phyloP scores from a whole-genome alignment of 2,329 filamentous ascomycete genomes.

The Talaromyces verruculosus region DNA sequence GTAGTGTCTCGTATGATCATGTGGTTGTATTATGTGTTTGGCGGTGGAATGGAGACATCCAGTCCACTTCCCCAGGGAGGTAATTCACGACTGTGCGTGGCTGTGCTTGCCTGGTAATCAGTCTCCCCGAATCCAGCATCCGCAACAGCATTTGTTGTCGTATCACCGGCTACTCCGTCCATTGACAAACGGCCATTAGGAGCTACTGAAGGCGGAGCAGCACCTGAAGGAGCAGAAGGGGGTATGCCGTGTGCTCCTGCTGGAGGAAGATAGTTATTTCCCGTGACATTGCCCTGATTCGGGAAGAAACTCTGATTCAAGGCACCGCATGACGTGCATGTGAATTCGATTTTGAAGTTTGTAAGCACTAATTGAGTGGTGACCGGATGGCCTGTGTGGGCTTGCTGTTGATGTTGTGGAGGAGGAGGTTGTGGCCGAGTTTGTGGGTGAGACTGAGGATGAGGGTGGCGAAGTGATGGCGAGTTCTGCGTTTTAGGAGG shows the following conservation, averaged over 20 bases:
- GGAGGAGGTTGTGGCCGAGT: conserved; percentile 25
- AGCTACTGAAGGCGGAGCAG: conserved; percentile 8
- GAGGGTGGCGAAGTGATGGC: conserved; percentile 2
- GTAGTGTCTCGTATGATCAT: neutral
- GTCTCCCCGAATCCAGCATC: conserved; percentile 16
- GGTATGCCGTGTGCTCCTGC: conserved; percentile 14
- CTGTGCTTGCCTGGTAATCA: conserved; percentile 11
- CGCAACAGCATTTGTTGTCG: conserved; percentile 9
- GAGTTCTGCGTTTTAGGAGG: conserved; percentile 15
- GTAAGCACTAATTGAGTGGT: conserved; percentile 35
- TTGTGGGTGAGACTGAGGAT: conserved; percentile 23
- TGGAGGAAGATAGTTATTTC: conserved; percentile 27
- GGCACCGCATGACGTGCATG: conserved; percentile 40
- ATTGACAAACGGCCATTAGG: conserved; percentile 12
- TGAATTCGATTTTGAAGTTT: conserved; percentile 44
- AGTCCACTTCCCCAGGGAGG: conserved; percentile 18
- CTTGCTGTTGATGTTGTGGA: conserved; percentile 26
- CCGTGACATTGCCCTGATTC: conserved; percentile 39
- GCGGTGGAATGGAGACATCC: conserved; percentile 16
- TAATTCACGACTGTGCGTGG: conserved; percentile 13
- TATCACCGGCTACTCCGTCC: conserved; percentile 11
- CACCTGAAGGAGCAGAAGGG: conserved; percentile 4
- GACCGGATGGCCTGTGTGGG: conserved; percentile 28
- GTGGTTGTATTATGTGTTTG: conserved; percentile 9
- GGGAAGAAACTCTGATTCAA: conserved; percentile 42